These are phyloP conservation scores for Penicillium maclennaniae DNA, from an alignment of 495 filamentous ascomycete species.

Conservation along the genomic window DNA sequence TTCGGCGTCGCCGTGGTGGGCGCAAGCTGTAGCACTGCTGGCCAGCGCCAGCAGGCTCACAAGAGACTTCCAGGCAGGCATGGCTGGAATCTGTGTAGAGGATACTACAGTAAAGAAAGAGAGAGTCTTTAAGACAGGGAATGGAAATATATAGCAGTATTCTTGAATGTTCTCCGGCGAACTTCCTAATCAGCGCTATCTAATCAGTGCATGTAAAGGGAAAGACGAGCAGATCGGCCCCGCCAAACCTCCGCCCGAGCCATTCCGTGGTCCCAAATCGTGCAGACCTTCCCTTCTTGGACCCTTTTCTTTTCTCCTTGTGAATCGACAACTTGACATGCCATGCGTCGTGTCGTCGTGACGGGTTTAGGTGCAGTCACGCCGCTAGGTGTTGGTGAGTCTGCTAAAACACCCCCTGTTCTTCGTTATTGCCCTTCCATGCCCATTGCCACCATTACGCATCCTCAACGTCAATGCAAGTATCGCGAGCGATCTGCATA, in stretches of 20 bases:
- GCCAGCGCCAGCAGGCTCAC: slow-evolving; percentile 38
- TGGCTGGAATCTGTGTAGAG: slow-evolving; percentile 1
- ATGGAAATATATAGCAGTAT: neutral
- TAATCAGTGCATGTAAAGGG: slow-evolving; percentile 18
- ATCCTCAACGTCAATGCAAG: neutral
- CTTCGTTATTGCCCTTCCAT: neutral
- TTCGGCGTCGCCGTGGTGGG: slow-evolving; percentile 39
- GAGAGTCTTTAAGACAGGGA: slow-evolving; percentile 14
- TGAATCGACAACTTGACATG: slow-evolving; percentile 26
- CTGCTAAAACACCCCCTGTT: neutral
- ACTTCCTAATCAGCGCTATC: slow-evolving; percentile 18
- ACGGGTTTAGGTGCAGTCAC: slow-evolving; percentile 92
- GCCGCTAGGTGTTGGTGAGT: slow-evolving; percentile 76
- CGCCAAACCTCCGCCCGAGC: slow-evolving; percentile 12
- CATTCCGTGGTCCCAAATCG: slow-evolving; percentile 20
- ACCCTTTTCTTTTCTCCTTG: slow-evolving; percentile 1
- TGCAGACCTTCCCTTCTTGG: slow-evolving; percentile 48
- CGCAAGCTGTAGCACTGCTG: slow-evolving; percentile 31
- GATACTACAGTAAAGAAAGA: slow-evolving; percentile 14
- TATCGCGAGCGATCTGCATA: neutral
- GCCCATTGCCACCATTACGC: neutral
- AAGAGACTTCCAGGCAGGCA: slow-evolving; percentile 25
- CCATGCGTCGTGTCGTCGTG: slow-evolving; percentile 91
- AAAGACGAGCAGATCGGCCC: slow-evolving; percentile 24
- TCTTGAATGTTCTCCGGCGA: slow-evolving; percentile 10